A percentile compares a stretch with the other conserved stretches of the same genome.
These are phyloP conservation scores for Darksidea phi DNA, from an alignment of 495 filamentous ascomycete species.

Conservation along the genomic window DNA sequence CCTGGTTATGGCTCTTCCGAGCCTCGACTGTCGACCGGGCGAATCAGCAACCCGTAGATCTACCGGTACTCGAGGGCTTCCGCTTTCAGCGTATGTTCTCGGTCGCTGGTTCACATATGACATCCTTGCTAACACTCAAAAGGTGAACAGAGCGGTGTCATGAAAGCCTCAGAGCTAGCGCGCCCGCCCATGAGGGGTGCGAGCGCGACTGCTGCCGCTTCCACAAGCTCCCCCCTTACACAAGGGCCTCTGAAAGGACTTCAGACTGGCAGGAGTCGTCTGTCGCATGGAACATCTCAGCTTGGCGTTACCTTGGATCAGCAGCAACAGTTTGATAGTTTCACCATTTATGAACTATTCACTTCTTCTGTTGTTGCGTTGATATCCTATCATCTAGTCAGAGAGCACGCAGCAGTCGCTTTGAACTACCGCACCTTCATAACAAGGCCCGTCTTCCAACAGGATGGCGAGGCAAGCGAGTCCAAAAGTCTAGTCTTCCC, in stretches of 20 bases:
- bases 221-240: constrained; percentile 19
- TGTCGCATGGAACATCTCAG: constrained; percentile 1
- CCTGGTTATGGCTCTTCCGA: constrained; percentile 33
- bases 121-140: neutral
- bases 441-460: constrained; percentile 8
- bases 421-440: constrained; percentile 41
- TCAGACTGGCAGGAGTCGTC: neutral
- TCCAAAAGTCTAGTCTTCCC: constrained; percentile 2
- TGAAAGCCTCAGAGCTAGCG: constrained; percentile 31
- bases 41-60: constrained; percentile 14
- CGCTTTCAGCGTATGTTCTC: constrained; percentile 17
- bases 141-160: constrained; percentile 31
- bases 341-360: constrained; percentile 36
- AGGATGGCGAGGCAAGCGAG: neutral
- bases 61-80: constrained; percentile 26
- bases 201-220: constrained; percentile 3
- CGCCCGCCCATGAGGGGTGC: constrained; percentile 15
- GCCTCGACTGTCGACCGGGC: constrained; percentile 20
- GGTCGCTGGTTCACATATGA: neutral
- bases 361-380: constrained; percentile 34
- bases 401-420: constrained; percentile 30
- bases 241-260: constrained; percentile 7
- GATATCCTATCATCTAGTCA: constrained; percentile 36
- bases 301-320: constrained; percentile 1
- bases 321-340: constrained; percentile 26